These are phyloP conservation scores for Garcia nutans DNA, from an alignment of 345 rosid species.

Conservation along the genomic window DNA sequence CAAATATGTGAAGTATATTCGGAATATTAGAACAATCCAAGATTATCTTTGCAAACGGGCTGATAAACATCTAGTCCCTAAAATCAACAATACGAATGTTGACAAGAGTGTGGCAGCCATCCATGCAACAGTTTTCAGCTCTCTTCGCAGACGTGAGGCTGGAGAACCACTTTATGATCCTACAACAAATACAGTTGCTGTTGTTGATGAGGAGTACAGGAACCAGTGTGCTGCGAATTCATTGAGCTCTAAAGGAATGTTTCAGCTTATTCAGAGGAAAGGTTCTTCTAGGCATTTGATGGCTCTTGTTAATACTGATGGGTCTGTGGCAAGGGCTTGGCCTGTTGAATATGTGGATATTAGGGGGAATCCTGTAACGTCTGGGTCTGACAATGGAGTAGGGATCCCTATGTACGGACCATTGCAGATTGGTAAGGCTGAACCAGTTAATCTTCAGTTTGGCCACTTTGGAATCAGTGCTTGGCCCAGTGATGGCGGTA, in stretches of 20 bases:
- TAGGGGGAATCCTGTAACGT: slow-evolving; percentile 47
- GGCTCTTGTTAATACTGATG: slow-evolving; percentile 96
- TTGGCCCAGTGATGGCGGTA: slow-evolving; percentile 94
- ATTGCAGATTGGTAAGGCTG: slow-evolving; percentile 71
- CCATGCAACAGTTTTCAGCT: slow-evolving; percentile 94
- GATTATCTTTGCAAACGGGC: slow-evolving; percentile 92
- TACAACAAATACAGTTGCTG: slow-evolving; percentile 65
- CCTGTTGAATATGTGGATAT: slow-evolving; percentile 62
- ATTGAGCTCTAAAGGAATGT: slow-evolving; percentile 94
- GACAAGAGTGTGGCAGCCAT: slow-evolving; percentile 96
- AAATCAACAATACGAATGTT: slow-evolving; percentile 93
- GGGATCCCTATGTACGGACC: slow-evolving; percentile 78
- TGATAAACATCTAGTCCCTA: slow-evolving; percentile 96
- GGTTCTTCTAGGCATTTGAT: slow-evolving; percentile 94
- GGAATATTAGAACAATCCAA: slow-evolving; percentile 92
- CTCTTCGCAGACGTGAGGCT: slow-evolving; percentile 83
- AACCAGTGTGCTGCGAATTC: slow-evolving; percentile 92
- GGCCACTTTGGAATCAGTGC: slow-evolving; percentile 98
- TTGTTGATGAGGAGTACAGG: slow-evolving; percentile 87
- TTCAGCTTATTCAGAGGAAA: slow-evolving; percentile 90
- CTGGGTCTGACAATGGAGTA: slow-evolving; percentile 47
- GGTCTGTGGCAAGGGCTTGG: slow-evolving; percentile 96
- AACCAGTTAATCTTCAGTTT: slow-evolving; percentile 92
- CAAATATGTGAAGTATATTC: slow-evolving; percentile 90
- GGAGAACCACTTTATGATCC: slow-evolving; percentile 89